Evolutionary conservation across 495 filamentous ascomycete species (phyloP), one percentile per base, ranked within the genome.

Genomic region (Penicillium turbatum): DNA sequence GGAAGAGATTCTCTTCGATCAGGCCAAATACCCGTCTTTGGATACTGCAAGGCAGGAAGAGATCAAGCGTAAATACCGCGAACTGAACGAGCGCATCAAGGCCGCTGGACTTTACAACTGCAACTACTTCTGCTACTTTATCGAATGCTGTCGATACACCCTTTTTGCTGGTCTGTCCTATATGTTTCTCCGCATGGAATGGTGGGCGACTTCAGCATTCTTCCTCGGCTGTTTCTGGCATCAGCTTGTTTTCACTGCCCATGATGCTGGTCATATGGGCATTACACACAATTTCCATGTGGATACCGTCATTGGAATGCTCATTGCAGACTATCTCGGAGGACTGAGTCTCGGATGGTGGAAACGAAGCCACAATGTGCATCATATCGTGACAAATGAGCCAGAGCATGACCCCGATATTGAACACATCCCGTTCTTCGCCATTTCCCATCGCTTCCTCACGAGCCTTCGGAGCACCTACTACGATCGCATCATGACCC

Each of bases 331-430:
- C 65, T 98, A 87, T 59, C 73, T 92, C 3, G 93, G 93, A 17
- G 93, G 93, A 4, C 72, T 98, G n/a, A 93, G 88, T 40, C 55
- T 93, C 12, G 88, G 92, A 9, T 98, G 93, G 93, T 98, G 93
- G 93, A 98, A 98, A 69, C 80, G 82, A 48, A 97, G 84, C 67
- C 93, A 98, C 73, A 98, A 98, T 69, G 93, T 98, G 24, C 93
- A 98, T 66, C 93, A 98, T 60, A 90, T 98, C 59, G 88, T 98
- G 31, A 98, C 93, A 15, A 98, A 98, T 70, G 87, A 86, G 42
- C 89, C 93, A 21, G 93, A 97, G 66, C 93, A 98, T 68, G 93
- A 98, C 65, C 93, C 93, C 1, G 93, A 98, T 68, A 98, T 97
- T 55, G 85, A 98, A 69, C 90, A 96, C 59, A 85, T 98, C 75